Base-by-base conservation (phyloP, 805 yeast species). In the Candida fluviatilis region DNA sequence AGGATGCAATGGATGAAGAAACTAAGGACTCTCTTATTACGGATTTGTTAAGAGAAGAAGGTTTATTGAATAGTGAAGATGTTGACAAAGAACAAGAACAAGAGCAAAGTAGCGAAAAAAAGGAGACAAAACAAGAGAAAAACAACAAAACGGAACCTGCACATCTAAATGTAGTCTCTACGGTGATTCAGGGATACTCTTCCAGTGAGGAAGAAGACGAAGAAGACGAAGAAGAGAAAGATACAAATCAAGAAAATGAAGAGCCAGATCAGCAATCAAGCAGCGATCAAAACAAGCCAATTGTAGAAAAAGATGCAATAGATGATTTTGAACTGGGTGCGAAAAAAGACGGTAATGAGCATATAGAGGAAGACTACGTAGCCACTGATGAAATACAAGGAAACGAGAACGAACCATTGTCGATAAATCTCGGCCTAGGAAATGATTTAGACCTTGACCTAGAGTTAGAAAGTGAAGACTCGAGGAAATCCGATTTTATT, bases 151-250 rank as follows among this genome's bases (percentile, higher is more conserved):
- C 54, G 51, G 1, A 39, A n/a, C n/a, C n/a, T n/a, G n/a, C n/a
- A n/a, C n/a, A n/a, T n/a, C n/a, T n/a, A n/a, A n/a, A n/a, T n/a
- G n/a, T n/a, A n/a, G n/a, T n/a, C n/a, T n/a, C n/a, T n/a, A n/a
- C n/a, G n/a, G n/a, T 52, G 10, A 37, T 42, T 14, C 42, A 43
- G 12, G 64, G 62, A 4, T 57, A 56, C 35, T 49, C 56, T 8
- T 50, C 57, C 7, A 50, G 54, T 34, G 60, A 53, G n/a, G 58
- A 49, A 2, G 47, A 46, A 11, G 53, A 48, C 7, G 41, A 31
- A 8, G 49, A 41, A 11, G 45, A 39, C 1, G 51, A 40, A n/a
- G 45, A 45, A 23, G 45, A 32, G 2, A 35, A 40, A 18, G 42
- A 32, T 6, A 37, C 27, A 12, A 27, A 37, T 8, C 32, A 12